phyloP scores from a whole-genome alignment of 371 early-diverging fungal genomes.

The Cokeromyces recurvatus region DNA sequence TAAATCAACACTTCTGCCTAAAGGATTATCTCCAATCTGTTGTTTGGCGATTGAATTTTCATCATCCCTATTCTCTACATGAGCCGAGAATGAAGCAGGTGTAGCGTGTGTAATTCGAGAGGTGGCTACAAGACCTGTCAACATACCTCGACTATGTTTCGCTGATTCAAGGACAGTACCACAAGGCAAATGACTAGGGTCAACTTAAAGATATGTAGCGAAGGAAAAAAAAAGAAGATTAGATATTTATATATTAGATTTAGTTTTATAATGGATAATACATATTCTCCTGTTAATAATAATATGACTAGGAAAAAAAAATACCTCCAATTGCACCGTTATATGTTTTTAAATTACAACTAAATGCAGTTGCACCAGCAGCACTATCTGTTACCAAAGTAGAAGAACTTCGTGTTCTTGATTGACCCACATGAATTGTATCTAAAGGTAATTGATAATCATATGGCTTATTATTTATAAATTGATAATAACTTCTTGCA shows the following conservation, averaged over 20 bases:
- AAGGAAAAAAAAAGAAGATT: background rate
- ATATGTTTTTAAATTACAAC: slow-evolving; percentile 81
- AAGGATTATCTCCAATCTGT: slow-evolving; percentile 79
- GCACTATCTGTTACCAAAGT: slow-evolving; percentile 92
- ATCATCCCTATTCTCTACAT: slow-evolving; percentile 71
- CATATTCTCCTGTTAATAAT: too few relatives aligned
- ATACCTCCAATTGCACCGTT: slow-evolving; percentile 84
- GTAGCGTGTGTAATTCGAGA: slow-evolving; percentile 92
- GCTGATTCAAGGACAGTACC: slow-evolving; percentile 95
- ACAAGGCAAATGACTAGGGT: slow-evolving; percentile 64
- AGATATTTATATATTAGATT: too few relatives aligned
- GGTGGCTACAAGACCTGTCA: slow-evolving; percentile 92
- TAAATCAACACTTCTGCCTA: slow-evolving; percentile 81
- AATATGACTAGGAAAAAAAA: too few relatives aligned
- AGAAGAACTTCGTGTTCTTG: slow-evolving; percentile 78
- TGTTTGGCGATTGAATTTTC: slow-evolving; percentile 86
- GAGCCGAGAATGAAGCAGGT: slow-evolving; percentile 77
- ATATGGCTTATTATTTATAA: slow-evolving; percentile 42
- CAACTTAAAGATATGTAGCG: slow-evolving; percentile 31
- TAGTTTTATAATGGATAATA: too few relatives aligned
- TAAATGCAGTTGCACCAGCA: slow-evolving; percentile 93
- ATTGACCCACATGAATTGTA: slow-evolving; percentile 79
- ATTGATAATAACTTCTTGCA: slow-evolving; percentile 74
- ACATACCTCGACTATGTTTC: slow-evolving; percentile 63
- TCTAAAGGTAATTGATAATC: slow-evolving; percentile 65